Conservation (phyloP, 495 filamentous ascomycete species). For the Neurospora pannonica region DNA sequence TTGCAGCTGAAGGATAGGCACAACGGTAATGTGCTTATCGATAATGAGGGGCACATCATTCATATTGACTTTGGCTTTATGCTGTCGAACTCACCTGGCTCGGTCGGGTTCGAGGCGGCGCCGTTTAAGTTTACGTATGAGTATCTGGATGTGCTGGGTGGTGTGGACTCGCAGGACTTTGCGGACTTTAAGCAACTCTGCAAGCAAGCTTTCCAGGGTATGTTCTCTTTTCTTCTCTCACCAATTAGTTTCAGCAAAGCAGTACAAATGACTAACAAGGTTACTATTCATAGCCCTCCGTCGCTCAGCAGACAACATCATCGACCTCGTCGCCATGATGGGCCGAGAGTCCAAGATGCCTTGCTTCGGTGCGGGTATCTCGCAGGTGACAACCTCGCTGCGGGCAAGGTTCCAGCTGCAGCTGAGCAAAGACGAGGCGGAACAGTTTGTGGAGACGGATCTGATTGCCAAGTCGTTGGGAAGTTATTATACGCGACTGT, state of each 20-base stretch:
- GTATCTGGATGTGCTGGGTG: conserved; percentile 67
- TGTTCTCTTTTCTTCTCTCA: conserved; percentile 3
- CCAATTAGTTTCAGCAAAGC: background rate
- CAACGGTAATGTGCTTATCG: conserved; percentile 71
- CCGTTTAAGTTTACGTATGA: conserved; percentile 73
- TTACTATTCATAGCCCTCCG: conserved; percentile 42
- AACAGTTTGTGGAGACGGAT: conserved; percentile 62
- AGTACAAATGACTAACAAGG: background rate
- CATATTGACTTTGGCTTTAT: conserved; percentile 81
- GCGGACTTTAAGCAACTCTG: conserved; percentile 59
- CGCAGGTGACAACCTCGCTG: conserved; percentile 50
- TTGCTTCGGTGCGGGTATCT: conserved; percentile 57
- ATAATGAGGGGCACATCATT: conserved; percentile 70
- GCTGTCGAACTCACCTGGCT: conserved; percentile 68
- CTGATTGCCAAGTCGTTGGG: conserved; percentile 60
- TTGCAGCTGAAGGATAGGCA: conserved; percentile 73
- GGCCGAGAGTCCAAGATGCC: conserved; percentile 67
- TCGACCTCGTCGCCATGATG: conserved; percentile 69
- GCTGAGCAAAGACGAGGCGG: conserved; percentile 63
- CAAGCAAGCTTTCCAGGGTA: conserved; percentile 67
- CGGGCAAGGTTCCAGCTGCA: conserved; percentile 62
- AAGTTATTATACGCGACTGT: conserved; percentile 71
- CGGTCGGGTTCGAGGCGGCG: conserved; percentile 68
- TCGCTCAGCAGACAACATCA: conserved; percentile 59
- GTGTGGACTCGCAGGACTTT: conserved; percentile 50